Conservation (phyloP, 2,329 filamentous ascomycete genomes). For the Cercospora sp. region DNA sequence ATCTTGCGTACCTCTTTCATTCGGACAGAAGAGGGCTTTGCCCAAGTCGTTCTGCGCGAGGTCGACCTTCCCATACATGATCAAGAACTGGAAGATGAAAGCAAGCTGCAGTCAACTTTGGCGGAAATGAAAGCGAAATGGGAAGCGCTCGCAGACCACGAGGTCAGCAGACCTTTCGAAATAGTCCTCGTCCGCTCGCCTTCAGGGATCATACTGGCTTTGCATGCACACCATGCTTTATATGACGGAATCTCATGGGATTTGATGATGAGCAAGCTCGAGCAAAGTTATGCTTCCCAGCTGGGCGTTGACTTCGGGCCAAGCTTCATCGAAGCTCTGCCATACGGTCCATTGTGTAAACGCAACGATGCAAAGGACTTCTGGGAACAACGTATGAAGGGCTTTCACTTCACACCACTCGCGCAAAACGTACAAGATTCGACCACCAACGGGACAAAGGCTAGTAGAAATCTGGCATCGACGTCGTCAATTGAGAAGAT, state of each 20-base stretch:
- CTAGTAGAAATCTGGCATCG: not conserved
- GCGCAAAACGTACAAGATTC: not conserved
- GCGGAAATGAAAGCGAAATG: constrained; percentile 51
- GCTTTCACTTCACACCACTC: constrained; percentile 31
- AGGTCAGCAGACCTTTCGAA: constrained; percentile 57
- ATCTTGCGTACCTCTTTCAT: constrained; percentile 74
- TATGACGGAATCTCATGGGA: constrained; percentile 83
- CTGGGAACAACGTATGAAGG: constrained; percentile 63
- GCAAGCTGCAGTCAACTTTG: constrained; percentile 42
- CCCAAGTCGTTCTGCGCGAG: constrained; percentile 66
- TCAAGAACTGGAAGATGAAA: constrained; percentile 46
- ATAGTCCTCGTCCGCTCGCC: constrained; percentile 47
- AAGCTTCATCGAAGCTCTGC: constrained; percentile 66
- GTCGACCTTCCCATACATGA: constrained; percentile 27
- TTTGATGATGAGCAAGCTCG: constrained; percentile 63
- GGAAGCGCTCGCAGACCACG: constrained; percentile 54
- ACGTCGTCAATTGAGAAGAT: constrained; percentile 38
- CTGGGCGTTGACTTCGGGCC: constrained; percentile 44
- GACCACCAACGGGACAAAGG: not conserved
- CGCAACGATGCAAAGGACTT: constrained; percentile 58
- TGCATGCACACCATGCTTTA: constrained; percentile 80
- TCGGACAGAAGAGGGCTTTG: constrained; percentile 70
- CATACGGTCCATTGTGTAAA: constrained; percentile 65
- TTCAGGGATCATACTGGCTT: constrained; percentile 48
- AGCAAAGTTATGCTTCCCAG: constrained; percentile 50